Evolutionary conservation across 495 filamentous ascomycete genomes (phyloP), one percentile per base, ranked within the genome.

Genomic region (Tuber magnatum): DNA sequence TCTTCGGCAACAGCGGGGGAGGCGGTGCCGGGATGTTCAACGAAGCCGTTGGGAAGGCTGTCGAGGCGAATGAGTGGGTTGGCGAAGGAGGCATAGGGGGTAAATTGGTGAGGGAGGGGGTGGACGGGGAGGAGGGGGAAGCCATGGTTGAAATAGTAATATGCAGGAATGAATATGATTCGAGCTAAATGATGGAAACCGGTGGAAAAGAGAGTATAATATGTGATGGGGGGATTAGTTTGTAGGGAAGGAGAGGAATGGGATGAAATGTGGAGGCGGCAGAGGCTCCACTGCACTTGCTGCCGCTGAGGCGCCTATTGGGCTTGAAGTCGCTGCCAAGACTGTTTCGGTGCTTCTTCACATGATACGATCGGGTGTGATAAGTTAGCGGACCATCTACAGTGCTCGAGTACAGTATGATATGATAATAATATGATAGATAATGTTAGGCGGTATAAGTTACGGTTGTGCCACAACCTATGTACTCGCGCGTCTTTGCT

Each of bases 41-140:
- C 28, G 86, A 83, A 28, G 87, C 87, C 43, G 88, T 83, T 38
- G 86, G 88, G 80, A 88, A 86, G 40, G 88, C 86, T 24, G 88
- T 90, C 39, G 87, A 89, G 71, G 89, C 87, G 80, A 88, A 88
- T 8, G 89, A 90, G 75, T 87, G 88, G 1, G 89, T 87, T 74
- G 88, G 89, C 40, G 87, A 89, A 6, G 82, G 84, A 22, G 89
- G 89, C 51, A 90, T 83, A 18, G 80, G 76, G 61, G 79, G 80
- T 38, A 81, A 73, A 43, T 74, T 74, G 65, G 76, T 68, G 73
- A 65, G 74, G 38, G 65, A 65, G 41, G 72, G 73, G 35, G 70
- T 71, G 46, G 78, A 70, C 24, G 72, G 71, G 69, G 75, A 43
- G 35, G 73, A 73, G 72, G 70, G 69, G 73, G 80, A 48, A 35